phyloP scores from a whole-genome alignment of 441 rosid genomes.

The Aleurites moluccanus region DNA sequence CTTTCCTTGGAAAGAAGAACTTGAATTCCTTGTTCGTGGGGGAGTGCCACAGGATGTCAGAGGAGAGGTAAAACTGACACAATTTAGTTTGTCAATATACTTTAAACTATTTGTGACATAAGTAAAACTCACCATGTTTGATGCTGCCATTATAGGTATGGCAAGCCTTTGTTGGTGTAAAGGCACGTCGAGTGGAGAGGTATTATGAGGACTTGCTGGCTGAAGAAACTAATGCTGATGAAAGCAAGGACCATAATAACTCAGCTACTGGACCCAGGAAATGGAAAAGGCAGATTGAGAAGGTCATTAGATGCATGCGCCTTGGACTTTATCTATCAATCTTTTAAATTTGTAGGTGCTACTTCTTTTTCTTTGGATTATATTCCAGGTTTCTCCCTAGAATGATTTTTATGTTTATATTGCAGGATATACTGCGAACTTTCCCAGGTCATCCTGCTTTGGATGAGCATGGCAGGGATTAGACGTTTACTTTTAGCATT shows the following conservation, averaged over 20 bases:
- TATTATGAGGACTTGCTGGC: constrained; percentile 83
- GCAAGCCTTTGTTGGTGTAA: constrained; percentile 99
- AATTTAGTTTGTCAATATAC: constrained; percentile 14
- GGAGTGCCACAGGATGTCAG: constrained; percentile 97
- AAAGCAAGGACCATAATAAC: constrained; percentile 37
- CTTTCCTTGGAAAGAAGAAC: constrained; percentile 83
- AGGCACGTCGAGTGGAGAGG: constrained; percentile 72
- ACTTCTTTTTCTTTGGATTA: constrained; percentile 29
- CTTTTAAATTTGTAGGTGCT: constrained; percentile 39
- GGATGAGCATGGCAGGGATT: constrained; percentile 94
- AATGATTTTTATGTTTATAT: constrained; percentile 39
- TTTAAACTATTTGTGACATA: background rate
- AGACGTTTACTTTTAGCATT: constrained; percentile 95
- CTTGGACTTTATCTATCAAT: constrained; percentile 50
- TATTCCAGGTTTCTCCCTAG: constrained; percentile 33
- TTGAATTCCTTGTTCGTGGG: constrained; percentile 93
- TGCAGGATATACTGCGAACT: constrained; percentile 98
- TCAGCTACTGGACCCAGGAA: constrained; percentile 54
- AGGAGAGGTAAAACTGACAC: constrained; percentile 79
- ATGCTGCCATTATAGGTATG: constrained; percentile 68
- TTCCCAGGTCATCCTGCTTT: constrained; percentile 99
- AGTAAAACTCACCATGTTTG: constrained; percentile 12
- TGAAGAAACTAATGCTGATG: constrained; percentile 47
- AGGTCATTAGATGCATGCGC: constrained; percentile 71
- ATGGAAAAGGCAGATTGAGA: constrained; percentile 99